Percentiles rank a stretch among this genome's conserved stretches.
phyloP scores from a whole-genome alignment of 1,284 basidiomycete species.

The Marasmius oreades region DNA sequence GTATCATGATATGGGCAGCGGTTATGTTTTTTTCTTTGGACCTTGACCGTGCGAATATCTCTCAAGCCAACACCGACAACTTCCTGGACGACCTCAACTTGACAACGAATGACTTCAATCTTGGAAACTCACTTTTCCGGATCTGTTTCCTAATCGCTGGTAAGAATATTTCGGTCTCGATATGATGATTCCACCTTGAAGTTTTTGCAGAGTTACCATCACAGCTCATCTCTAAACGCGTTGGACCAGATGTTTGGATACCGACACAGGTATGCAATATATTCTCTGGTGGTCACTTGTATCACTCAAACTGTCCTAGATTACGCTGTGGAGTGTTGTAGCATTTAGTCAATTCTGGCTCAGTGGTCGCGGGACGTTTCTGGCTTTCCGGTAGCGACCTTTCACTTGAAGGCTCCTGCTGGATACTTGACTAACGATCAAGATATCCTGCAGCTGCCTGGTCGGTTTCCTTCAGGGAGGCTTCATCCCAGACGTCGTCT shows the following conservation, averaged over 20 bases:
- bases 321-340: slow-evolving; percentile 53
- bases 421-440: slow-evolving; percentile 21
- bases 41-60: slow-evolving; percentile 52
- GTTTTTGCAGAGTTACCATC: slow-evolving; percentile 52
- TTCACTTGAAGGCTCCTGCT: slow-evolving; percentile 27
- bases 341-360: slow-evolving; percentile 65
- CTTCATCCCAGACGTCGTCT: slow-evolving; percentile 61
- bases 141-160: slow-evolving; percentile 57
- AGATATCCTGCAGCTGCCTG: slow-evolving; percentile 25
- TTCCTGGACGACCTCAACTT: slow-evolving; percentile 49
- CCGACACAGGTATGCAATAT: slow-evolving; percentile 48
- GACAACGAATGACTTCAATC: slow-evolving; percentile 58
- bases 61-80: slow-evolving; percentile 57
- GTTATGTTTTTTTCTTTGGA: slow-evolving; percentile 64
- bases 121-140: slow-evolving; percentile 59
- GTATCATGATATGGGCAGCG: slow-evolving; percentile 62
- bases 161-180: slow-evolving; percentile 13
- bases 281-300: not conserved
- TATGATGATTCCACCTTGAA: not conserved
- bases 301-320: slow-evolving; percentile 28
- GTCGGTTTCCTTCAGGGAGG: slow-evolving; percentile 41
- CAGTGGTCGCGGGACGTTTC: slow-evolving; percentile 48
- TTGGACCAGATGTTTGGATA: slow-evolving; percentile 73
- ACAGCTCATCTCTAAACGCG: slow-evolving; percentile 65
- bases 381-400: slow-evolving; percentile 37